Conservation (phyloP, 1,284 basidiomycete species). For the Ceratobasidium sp. region DNA sequence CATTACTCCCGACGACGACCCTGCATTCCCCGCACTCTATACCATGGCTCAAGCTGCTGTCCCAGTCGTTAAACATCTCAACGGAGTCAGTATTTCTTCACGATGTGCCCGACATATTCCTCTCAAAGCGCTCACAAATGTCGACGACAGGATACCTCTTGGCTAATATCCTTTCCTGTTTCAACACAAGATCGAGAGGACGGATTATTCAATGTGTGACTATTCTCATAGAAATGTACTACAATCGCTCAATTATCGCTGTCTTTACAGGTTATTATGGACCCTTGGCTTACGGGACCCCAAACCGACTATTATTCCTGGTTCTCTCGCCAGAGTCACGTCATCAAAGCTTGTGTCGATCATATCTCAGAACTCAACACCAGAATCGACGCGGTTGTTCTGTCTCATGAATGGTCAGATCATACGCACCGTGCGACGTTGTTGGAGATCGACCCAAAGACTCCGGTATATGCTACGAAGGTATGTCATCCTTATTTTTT, state of each 20-base stretch:
- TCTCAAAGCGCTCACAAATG: neutral
- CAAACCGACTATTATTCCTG: slow-evolving; percentile 52
- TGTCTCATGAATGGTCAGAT: slow-evolving; percentile 32
- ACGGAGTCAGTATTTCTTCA: slow-evolving; percentile 4
- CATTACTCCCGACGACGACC: neutral
- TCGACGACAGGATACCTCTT: slow-evolving; percentile 32
- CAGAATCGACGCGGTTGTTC: slow-evolving; percentile 48
- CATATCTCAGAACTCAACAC: slow-evolving; percentile 49
- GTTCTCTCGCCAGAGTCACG: slow-evolving; percentile 51
- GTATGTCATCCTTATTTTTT: neutral
- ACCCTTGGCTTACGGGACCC: slow-evolving; percentile 51
- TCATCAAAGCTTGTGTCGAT: slow-evolving; percentile 47
- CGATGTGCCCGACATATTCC: neutral
- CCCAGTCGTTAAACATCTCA: slow-evolving; percentile 42
- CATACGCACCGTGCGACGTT: slow-evolving; percentile 50
- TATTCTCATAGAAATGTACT: neutral
- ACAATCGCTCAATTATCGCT: no score
- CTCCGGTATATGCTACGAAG: slow-evolving; percentile 49
- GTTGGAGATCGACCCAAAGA: slow-evolving; percentile 41
- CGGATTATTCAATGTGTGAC: slow-evolving; percentile 27
- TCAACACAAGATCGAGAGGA: slow-evolving; percentile 4
- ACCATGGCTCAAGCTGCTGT: neutral
- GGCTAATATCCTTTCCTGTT: slow-evolving; percentile 40
- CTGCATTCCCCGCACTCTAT: slow-evolving; percentile 6
- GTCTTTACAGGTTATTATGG: slow-evolving; percentile 45